Percentiles rank a stretch among this genome's conserved stretches.
Conservation (phyloP, 2,329 filamentous ascomycete species). For the Knoxdaviesia capensis region DNA sequence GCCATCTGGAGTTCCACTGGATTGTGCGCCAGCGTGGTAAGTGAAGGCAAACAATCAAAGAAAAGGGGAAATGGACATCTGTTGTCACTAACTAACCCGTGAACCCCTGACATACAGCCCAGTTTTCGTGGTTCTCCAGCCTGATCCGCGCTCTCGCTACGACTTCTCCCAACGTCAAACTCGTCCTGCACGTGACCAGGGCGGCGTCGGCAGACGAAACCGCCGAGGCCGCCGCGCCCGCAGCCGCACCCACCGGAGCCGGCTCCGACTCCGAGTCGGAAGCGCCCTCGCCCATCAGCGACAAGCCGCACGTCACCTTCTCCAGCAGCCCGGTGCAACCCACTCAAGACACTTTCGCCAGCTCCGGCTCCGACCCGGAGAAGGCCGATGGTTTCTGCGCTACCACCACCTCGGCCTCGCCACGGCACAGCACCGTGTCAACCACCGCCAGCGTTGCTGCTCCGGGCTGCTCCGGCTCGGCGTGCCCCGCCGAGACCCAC, state of each 20-base stretch:
- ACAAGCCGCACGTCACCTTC: not conserved
- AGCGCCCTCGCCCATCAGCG: not conserved
- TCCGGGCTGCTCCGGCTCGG: constrained; percentile 6
- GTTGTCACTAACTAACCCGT: not conserved
- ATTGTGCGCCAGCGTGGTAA: constrained; percentile 16
- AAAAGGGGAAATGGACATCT: not conserved
- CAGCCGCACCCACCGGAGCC: not conserved
- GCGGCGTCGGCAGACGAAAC: constrained; percentile 3
- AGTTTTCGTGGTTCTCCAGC: constrained; percentile 17
- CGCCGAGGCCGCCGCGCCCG: not conserved
- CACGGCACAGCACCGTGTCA: constrained; percentile 2
- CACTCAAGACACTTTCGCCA: not conserved
- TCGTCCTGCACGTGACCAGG: constrained; percentile 16
- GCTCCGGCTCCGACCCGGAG: not conserved
- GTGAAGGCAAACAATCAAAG: constrained; percentile 2
- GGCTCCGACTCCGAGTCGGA: not conserved
- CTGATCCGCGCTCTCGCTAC: constrained; percentile 13
- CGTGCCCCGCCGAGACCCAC: constrained; percentile 1
- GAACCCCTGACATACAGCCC: constrained; percentile 9
- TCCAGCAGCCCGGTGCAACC: not conserved
- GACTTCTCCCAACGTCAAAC: constrained; percentile 10
- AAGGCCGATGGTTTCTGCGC: not conserved
- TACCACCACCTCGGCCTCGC: not conserved
- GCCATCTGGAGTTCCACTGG: constrained; percentile 18
- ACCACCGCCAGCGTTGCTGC: constrained; percentile 4